Percentiles rank a stretch among this genome's conserved stretches.
Conservation (phyloP, 2,329 filamentous ascomycete species). For the Calcarisporium arbuscula region DNA sequence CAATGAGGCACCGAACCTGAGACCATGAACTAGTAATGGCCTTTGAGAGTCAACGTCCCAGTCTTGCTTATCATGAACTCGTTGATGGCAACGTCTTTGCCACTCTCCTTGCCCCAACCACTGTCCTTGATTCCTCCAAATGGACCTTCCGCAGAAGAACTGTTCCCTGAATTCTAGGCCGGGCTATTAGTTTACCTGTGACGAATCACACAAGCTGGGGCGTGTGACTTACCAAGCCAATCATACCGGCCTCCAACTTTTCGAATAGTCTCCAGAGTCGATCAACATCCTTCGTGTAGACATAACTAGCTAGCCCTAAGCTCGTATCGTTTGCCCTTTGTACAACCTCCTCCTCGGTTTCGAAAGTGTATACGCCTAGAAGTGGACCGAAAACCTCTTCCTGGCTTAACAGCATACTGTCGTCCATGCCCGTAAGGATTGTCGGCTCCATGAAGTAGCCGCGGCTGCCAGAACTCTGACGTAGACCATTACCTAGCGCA, state of each 20-base stretch:
- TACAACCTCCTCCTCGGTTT: constrained; percentile 64
- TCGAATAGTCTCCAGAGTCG: constrained; percentile 37
- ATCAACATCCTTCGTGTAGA: constrained; percentile 49
- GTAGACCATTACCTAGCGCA: constrained; percentile 49
- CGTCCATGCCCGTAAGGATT: constrained; percentile 59
- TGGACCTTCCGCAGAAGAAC: constrained; percentile 35
- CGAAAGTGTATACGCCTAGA: constrained; percentile 61
- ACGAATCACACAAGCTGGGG: neutral
- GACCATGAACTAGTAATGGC: constrained; percentile 10
- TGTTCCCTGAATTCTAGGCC: constrained; percentile 31
- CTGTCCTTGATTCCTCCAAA: constrained; percentile 44
- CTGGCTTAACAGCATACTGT: constrained; percentile 57
- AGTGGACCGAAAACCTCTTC: constrained; percentile 72
- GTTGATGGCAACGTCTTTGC: constrained; percentile 40
- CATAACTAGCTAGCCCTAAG: constrained; percentile 67
- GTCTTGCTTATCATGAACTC: constrained; percentile 41
- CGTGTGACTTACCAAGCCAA: constrained; percentile 25
- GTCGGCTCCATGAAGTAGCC: constrained; percentile 65
- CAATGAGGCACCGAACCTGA: no score
- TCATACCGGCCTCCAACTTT: constrained; percentile 39
- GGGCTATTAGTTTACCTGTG: constrained; percentile 1
- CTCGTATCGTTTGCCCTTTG: constrained; percentile 58
- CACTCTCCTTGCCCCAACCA: constrained; percentile 40
- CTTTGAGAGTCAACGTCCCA: constrained; percentile 34
- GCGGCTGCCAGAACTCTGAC: constrained; percentile 32